phyloP scores from a whole-genome alignment of 257 asterid genomes.

The Lycium barbarum region DNA sequence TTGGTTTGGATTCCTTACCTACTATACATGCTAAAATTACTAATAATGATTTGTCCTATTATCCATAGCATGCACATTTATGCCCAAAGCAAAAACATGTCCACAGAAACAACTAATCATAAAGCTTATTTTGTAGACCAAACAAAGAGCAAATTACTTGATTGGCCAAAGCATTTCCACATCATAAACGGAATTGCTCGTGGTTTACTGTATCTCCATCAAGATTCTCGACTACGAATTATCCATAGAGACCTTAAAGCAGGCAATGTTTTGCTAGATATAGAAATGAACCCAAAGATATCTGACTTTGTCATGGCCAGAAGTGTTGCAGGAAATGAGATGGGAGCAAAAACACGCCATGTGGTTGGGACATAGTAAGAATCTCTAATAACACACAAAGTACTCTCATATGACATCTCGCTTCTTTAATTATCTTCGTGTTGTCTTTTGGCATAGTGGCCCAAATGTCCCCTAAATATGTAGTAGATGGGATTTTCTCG shows the following conservation, averaged over 20 bases:
- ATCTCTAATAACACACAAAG: background rate
- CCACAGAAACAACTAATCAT: background rate
- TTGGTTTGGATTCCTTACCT: constrained; percentile 20
- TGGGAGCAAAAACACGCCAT: too few species aligned
- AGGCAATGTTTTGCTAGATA: too few species aligned
- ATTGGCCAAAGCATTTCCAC: constrained; percentile 40
- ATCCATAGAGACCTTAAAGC: too few species aligned
- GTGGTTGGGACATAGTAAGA: constrained; percentile 42
- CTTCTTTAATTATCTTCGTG: background rate
- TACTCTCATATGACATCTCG: constrained; percentile 1
- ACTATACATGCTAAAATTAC: background rate
- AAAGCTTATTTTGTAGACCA: constrained; percentile 32
- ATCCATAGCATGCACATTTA: background rate
- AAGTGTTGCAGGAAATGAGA: too few species aligned
- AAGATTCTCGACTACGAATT: constrained; percentile 43
- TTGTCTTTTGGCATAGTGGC: too few species aligned
- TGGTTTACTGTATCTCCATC: constrained; percentile 47
- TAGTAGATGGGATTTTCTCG: too few species aligned
- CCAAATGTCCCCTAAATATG: too few species aligned
- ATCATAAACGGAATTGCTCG: constrained; percentile 48
- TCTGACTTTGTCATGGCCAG: too few species aligned
- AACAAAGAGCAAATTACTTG: constrained; percentile 31
- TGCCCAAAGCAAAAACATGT: too few species aligned
- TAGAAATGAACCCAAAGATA: too few species aligned
- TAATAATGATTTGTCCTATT: background rate